Base-by-base conservation (phyloP, 1,139 yeast species). In the Debaryomycetaceae sp. region DNA sequence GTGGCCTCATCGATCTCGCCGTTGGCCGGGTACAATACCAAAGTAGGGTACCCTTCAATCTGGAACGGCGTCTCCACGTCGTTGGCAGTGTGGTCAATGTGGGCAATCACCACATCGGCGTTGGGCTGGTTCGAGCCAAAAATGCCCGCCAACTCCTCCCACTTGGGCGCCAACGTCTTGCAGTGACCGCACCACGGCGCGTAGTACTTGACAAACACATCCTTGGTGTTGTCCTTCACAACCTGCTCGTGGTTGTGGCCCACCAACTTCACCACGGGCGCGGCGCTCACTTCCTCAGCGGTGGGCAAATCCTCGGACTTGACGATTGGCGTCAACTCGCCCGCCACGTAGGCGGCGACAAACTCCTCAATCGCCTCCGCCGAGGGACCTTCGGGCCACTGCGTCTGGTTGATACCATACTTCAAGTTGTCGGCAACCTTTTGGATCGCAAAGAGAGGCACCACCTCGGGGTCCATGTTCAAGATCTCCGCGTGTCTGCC, bases 161-260 rank as follows among this genome's bases (percentile, higher is more conserved):
- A 91, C 38, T 69, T 71, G 53, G 98, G 98, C 37, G 95, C 95
- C 61, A 89, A 73, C 62, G 75, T 85, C 75, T 89, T 89, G 75
- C 98, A 89, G 72, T 89, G 97, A 31, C 97, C 96, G 70, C 98
- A 89, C 98, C 98, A 91, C 63, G 96, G 95, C 35, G 98, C 98
- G 55, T 85, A 91, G 66, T 84, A 89, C 69, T 89, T 86, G 45
- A 91, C 89, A 45, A 91, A 68, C 32, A 91, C 89, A 58, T 91
- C 97, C 71, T 85, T 86, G 37, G 71, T 58, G 31, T 67, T 63
- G 52, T 88, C 89, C 23, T 68, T 64, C 39, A 85, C 72, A 41
- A 85, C 63, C 21, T 74, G 75, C 29, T 81, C 80, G 61, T 85
- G 91, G 56, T 80, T 86, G 64, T 79, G 77, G 48, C 88, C 95